Base-by-base conservation (phyloP, 371 early-diverging fungal genomes). In the Basidiobolus meristosporus region DNA sequence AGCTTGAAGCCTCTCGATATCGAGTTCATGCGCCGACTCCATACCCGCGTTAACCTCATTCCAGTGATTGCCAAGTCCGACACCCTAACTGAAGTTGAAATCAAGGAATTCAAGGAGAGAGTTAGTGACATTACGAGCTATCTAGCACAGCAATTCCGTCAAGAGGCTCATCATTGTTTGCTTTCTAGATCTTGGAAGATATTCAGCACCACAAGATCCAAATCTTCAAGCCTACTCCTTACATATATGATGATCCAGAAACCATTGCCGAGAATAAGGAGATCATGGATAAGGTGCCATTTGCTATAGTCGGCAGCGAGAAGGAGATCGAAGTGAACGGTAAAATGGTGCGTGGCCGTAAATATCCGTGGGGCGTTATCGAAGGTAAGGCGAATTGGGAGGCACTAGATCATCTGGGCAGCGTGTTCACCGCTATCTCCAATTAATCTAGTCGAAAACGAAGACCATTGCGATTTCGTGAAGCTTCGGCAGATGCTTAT, bases 1-100 rank as follows among this genome's bases (percentile, higher is more conserved):
- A 63, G 68, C 6, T 69, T 92, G 52, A 86, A 87, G 56, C 84
- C 89, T 19, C 52, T 92, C 18, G 97, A 97, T 51, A 77, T 97
- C 45, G 91, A 90, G 57, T 90, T 92, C 52, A 93, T 97, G 91
- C 78, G 82, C 63, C 72, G 79, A 44, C 65, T 97, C 38, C 86
- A 85, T 46, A 80, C 82, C 36, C 74, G 84, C 50, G 93, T 92
- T 52, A 97, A 97, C 63, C 65, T 97, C 47, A 88, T 99, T 50
- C 98, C 99, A 12, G 83, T 99, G 26, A 90, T 99, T 53, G 87
- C 98, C 50, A 96, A 98, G 54, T 76, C 93, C 12, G 99, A 99
- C 52, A 95, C 91, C 35, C 66, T 98, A 59, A 98, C 98, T 31
- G 75, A 83, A 43, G 85, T 87, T 35, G 98, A 98, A 68, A 69